Conservation (phyloP, 257 asterid genomes). For the Sherardia arvensis region DNA sequence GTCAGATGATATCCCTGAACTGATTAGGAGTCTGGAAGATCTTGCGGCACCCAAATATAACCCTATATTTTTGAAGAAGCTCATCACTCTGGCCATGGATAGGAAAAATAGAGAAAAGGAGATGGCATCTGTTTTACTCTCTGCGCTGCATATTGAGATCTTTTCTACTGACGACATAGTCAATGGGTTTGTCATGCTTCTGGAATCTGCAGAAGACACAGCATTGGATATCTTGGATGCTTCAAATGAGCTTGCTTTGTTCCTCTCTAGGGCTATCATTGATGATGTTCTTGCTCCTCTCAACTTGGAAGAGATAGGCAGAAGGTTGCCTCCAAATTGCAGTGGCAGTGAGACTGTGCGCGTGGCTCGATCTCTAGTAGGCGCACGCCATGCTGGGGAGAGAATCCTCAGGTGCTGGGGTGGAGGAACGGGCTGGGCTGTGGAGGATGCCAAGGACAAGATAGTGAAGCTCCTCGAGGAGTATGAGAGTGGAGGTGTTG, state of each 20-base stretch:
- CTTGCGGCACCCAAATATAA: conserved; percentile 58
- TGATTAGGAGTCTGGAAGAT: conserved; percentile 82
- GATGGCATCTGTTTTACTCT: conserved; percentile 90
- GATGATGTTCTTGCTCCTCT: conserved; percentile 90
- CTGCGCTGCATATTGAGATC: conserved; percentile 83
- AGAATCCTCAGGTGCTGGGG: conserved; percentile 99
- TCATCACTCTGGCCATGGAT: conserved; percentile 86
- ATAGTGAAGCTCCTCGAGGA: conserved; percentile 91
- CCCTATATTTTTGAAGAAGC: conserved; percentile 77
- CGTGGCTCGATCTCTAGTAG: conserved; percentile 68
- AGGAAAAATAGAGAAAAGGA: conserved; percentile 90
- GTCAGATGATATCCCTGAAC: conserved; percentile 92
- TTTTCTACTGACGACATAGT: conserved; percentile 84
- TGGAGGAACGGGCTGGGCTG: conserved; percentile 99
- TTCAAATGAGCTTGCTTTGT: conserved; percentile 78
- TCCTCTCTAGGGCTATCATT: conserved; percentile 81
- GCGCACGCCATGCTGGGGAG: conserved; percentile 99
- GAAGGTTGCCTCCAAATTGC: conserved; percentile 51
- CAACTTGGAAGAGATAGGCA: conserved; percentile 68
- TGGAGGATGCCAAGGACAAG: conserved; percentile 98
- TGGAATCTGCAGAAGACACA: conserved; percentile 93
- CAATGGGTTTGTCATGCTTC: conserved; percentile 67
- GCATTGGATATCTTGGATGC: conserved; percentile 91
- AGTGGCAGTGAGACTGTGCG: conserved; percentile 68
- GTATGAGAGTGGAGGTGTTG: conserved; percentile 85